These are phyloP conservation scores for Ophiostoma himal-ulmi DNA, from an alignment of 2,329 filamentous ascomycete genomes.

Conservation along the genomic window DNA sequence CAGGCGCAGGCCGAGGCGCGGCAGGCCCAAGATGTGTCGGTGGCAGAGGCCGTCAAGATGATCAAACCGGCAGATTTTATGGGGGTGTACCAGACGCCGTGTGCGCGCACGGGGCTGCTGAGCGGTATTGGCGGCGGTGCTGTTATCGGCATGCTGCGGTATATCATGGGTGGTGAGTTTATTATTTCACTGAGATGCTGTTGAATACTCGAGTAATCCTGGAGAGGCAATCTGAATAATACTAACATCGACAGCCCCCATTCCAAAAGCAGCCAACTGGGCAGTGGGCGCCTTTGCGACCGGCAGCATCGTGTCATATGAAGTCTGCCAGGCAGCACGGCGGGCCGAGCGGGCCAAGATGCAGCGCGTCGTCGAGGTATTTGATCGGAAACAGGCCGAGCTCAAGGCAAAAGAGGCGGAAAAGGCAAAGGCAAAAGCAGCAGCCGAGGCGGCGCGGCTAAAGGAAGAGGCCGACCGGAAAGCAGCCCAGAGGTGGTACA, in stretches of 20 bases:
- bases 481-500: conserved; percentile 46
- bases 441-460: conserved; percentile 39
- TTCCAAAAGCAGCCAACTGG: conserved; percentile 72
- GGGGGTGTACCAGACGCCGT: conserved; percentile 71
- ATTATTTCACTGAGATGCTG: not conserved
- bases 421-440: conserved; percentile 33
- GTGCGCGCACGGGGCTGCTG: conserved; percentile 74
- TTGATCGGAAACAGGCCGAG: conserved; percentile 65
- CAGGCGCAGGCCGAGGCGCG: not conserved
- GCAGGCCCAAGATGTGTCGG: conserved; percentile 29
- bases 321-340: conserved; percentile 74
- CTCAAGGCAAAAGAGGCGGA: conserved; percentile 45
- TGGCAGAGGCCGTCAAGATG: conserved; percentile 60
- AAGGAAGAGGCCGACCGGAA: conserved; percentile 24
- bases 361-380: conserved; percentile 76
- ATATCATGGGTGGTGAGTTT: conserved; percentile 62
- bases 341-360: conserved; percentile 74
- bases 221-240: not conserved
- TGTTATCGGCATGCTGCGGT: conserved; percentile 65
- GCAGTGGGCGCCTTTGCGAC: conserved; percentile 71
- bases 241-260: conserved; percentile 40
- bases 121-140: conserved; percentile 78
- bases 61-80: conserved; percentile 65
- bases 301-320: conserved; percentile 66
- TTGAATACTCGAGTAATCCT: too few relatives aligned